Conservation (phyloP, 2,329 filamentous ascomycete genomes). For the Penicillium digitatum region DNA sequence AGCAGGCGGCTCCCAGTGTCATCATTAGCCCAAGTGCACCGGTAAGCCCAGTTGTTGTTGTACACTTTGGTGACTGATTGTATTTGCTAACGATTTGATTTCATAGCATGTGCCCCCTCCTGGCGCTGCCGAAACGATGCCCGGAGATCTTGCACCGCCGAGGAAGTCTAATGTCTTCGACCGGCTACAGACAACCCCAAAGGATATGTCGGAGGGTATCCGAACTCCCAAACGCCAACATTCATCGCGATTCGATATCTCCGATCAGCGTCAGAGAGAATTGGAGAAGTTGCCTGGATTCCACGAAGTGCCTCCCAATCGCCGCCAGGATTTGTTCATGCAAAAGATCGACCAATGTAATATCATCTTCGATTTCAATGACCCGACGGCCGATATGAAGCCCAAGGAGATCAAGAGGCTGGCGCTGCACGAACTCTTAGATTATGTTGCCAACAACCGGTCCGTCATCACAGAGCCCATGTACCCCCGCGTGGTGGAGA, state of each 20-base stretch:
- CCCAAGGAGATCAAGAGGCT: constrained; percentile 99
- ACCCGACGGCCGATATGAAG: constrained; percentile 97
- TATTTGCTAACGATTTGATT: constrained; percentile 9
- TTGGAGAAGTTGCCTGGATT: constrained; percentile 96
- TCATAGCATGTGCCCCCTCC: constrained; percentile 82
- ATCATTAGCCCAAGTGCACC: constrained; percentile 93
- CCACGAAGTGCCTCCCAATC: constrained; percentile 92
- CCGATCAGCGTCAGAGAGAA: constrained; percentile 80
- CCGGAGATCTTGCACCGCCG: constrained; percentile 89
- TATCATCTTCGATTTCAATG: constrained; percentile 99
- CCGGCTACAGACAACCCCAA: constrained; percentile 85
- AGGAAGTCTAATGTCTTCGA: constrained; percentile 92
- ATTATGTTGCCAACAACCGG: constrained; percentile 97
- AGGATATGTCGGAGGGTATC: constrained; percentile 92
- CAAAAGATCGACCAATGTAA: constrained; percentile 99
- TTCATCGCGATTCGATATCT: constrained; percentile 96
- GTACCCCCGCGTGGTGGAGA: constrained; percentile 97
- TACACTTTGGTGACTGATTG: neutral
- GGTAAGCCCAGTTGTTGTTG: constrained; percentile 53
- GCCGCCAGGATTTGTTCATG: constrained; percentile 96
- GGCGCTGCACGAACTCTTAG: constrained; percentile 89
- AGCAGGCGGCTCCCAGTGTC: constrained; percentile 73
- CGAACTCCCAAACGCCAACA: constrained; percentile 95
- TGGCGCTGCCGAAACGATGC: constrained; percentile 95
- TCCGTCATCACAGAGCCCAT: constrained; percentile 98